Conservation (phyloP, 2,329 filamentous ascomycete species). For the Aspergillus tanneri region DNA sequence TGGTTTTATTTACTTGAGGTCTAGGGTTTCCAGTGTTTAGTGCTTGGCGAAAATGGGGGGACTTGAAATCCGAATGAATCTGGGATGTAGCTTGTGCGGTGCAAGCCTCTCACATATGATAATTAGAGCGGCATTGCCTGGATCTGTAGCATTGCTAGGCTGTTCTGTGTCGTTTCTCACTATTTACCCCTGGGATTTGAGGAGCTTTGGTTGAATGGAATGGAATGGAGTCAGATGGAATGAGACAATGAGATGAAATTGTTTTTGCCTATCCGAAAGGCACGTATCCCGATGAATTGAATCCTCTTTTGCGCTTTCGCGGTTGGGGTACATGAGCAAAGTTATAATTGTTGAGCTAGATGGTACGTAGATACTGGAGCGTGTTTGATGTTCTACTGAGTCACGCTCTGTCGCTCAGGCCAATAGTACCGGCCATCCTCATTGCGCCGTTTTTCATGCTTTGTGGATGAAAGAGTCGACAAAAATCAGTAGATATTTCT, state of each 20-base stretch:
- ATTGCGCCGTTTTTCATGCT: too few relatives aligned
- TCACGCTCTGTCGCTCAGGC: too few relatives aligned
- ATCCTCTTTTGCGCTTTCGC: too few relatives aligned
- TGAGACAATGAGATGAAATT: slow-evolving; percentile 9
- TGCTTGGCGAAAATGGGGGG: slow-evolving; percentile 7
- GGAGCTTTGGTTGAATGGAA: slow-evolving; percentile 12
- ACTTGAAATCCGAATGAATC: background rate
- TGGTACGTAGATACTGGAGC: too few relatives aligned
- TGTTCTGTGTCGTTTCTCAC: slow-evolving; percentile 8
- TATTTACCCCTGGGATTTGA: slow-evolving; percentile 9
- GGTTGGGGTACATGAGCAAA: too few relatives aligned
- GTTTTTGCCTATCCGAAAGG: slow-evolving; percentile 7
- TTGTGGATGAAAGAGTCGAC: too few relatives aligned
- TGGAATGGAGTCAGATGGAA: slow-evolving; percentile 12
- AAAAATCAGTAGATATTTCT: too few relatives aligned
- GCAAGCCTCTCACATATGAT: slow-evolving; percentile 2
- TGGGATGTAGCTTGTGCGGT: background rate
- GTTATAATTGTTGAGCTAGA: too few relatives aligned
- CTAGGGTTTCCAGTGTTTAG: slow-evolving; percentile 6
- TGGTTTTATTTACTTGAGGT: slow-evolving; percentile 10
- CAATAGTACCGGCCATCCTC: too few relatives aligned
- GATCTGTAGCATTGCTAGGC: slow-evolving; percentile 6
- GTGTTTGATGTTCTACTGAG: too few relatives aligned
- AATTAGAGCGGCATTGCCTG: slow-evolving; percentile 2
- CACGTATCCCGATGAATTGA: too few relatives aligned